A percentile compares a stretch with the other conserved stretches of the same genome.
These are phyloP conservation scores for Knoxdaviesia capensis DNA, from an alignment of 2,329 filamentous ascomycete genomes.

Conservation along the genomic window DNA sequence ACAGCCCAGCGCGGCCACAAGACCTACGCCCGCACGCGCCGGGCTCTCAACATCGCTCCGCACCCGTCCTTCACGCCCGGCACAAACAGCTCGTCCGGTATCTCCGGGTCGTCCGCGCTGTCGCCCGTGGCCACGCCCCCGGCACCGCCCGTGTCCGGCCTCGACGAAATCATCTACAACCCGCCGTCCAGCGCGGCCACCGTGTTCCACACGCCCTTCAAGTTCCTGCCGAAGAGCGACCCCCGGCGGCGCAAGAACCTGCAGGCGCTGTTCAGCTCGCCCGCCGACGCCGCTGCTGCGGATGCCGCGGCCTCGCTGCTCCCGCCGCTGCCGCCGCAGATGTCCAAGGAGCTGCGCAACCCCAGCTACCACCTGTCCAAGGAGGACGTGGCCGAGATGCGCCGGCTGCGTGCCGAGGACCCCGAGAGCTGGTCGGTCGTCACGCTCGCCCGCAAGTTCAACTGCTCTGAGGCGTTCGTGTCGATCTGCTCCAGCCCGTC, in stretches of 20 bases:
- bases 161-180: conserved; percentile 30
- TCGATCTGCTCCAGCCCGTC: conserved; percentile 34
- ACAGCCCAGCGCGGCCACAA: conserved; percentile 22
- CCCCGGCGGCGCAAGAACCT: conserved; percentile 30
- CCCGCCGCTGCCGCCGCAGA: conserved; percentile 9
- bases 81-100: not conserved
- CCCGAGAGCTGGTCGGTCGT: conserved; percentile 33
- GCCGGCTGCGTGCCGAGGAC: conserved; percentile 28
- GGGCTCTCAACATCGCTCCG: conserved; percentile 36
- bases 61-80: conserved; percentile 36
- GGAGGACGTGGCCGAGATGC: conserved; percentile 39
- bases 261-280: conserved; percentile 18
- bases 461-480: conserved; percentile 35
- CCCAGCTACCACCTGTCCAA: conserved; percentile 30
- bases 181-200: conserved; percentile 31
- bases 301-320: conserved; percentile 10
- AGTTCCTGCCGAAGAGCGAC: conserved; percentile 39
- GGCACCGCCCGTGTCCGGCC: conserved; percentile 14
- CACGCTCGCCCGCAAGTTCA: conserved; percentile 30
- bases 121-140: conserved; percentile 12
- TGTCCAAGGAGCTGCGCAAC: conserved; percentile 10
- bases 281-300: conserved; percentile 5
- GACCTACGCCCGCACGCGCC: conserved; percentile 32
- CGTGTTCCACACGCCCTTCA: conserved; percentile 45
- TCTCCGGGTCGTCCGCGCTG: too few relatives aligned